A percentile compares a stretch with the other conserved stretches of the same genome.
These are phyloP conservation scores for Didymella sp. DNA, from an alignment of 2,329 filamentous ascomycete genomes.

Conservation along the genomic window DNA sequence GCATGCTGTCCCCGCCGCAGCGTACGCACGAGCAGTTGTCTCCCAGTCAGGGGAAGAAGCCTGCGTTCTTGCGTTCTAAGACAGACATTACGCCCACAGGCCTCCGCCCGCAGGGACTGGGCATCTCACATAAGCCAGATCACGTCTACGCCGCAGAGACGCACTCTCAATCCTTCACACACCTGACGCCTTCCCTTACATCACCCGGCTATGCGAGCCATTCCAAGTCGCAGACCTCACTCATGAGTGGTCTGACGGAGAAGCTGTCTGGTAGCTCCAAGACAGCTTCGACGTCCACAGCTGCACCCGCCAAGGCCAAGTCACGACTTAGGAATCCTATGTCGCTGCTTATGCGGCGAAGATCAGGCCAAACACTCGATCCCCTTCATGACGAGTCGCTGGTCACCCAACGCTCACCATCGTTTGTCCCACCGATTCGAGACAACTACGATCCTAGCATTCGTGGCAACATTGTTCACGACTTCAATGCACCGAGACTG, in stretches of 20 bases:
- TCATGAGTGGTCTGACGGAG: conserved; percentile 43
- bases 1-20: conserved; percentile 31
- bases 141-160: conserved; percentile 24
- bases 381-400: conserved; percentile 58
- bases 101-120: conserved; percentile 38
- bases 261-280: conserved; percentile 38
- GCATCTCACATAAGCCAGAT: conserved; percentile 34
- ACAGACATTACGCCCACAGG: conserved; percentile 40
- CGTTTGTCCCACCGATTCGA: conserved; percentile 57
- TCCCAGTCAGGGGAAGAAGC: conserved; percentile 30
- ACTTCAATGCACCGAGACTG: conserved; percentile 67
- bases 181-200: conserved; percentile 32
- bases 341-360: conserved; percentile 63
- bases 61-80: conserved; percentile 29
- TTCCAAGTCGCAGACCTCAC: conserved; percentile 45
- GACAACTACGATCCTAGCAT: conserved; percentile 70
- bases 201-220: conserved; percentile 37
- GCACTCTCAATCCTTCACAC: conserved; percentile 29
- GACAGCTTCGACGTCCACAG: conserved; percentile 26
- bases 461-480: conserved; percentile 68
- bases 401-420: conserved; percentile 56
- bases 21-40: conserved; percentile 28
- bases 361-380: conserved; percentile 60
- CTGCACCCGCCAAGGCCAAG: conserved; percentile 50
- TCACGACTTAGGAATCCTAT: conserved; percentile 67